Evolutionary conservation across 169 alveolate species (phyloP).

Genomic region (Eimeria acervulina): DNA sequence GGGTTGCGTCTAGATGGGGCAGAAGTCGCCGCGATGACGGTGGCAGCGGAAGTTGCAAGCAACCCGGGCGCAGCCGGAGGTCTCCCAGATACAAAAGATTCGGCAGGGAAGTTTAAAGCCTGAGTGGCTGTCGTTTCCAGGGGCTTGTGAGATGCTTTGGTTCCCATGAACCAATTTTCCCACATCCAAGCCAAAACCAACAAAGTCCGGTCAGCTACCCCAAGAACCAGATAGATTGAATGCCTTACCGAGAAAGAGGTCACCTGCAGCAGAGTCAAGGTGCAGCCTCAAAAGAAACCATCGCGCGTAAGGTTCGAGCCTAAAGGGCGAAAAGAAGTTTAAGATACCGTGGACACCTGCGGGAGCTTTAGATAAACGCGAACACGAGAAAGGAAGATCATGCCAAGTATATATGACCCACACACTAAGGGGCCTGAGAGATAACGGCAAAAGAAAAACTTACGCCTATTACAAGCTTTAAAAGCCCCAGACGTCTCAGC

Average conservation of each 20-base stretch:
- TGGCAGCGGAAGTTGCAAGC: slow-evolving; percentile 70
- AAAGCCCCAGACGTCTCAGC: slow-evolving; percentile 78
- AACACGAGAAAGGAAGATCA: background rate
- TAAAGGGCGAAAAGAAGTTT: background rate
- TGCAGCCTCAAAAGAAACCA: background rate
- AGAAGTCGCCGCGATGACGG: slow-evolving; percentile 4
- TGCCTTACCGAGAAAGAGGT: slow-evolving; percentile 46
- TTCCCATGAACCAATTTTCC: slow-evolving; percentile 32
- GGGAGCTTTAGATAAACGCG: background rate
- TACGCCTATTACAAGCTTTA: slow-evolving; percentile 60
- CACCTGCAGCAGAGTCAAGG: slow-evolving; percentile 18
- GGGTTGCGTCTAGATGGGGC: background rate
- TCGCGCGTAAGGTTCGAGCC: background rate
- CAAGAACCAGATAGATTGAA: slow-evolving; percentile 31
- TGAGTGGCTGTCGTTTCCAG: background rate
- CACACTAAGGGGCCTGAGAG: background rate
- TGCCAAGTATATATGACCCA: background rate
- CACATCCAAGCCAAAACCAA: slow-evolving; percentile 7
- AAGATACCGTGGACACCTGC: background rate
- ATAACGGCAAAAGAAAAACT: background rate
- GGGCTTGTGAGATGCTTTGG: background rate
- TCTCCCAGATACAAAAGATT: background rate
- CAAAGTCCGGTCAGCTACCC: slow-evolving; percentile 18
- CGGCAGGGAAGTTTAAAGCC: background rate
- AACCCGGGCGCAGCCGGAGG: slow-evolving; percentile 23